Conservation (phyloP, 139 green algal species). For the Coelastrella sp. region DNA sequence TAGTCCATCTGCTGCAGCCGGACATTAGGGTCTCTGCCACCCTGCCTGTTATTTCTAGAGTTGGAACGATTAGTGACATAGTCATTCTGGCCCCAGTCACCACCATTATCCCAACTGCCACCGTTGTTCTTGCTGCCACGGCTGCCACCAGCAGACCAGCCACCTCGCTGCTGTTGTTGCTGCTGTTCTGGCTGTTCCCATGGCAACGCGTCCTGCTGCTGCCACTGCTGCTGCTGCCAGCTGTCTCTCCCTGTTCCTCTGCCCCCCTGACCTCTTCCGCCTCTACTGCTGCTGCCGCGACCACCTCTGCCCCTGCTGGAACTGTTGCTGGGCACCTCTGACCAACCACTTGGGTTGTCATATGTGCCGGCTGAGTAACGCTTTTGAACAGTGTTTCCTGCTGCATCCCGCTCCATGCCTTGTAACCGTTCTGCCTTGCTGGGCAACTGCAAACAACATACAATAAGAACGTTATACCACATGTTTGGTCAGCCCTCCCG, state of each 20-base stretch:
- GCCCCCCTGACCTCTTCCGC: background rate
- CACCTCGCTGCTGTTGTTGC: background rate
- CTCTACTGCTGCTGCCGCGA: constrained; percentile 27
- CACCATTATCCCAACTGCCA: too few relatives aligned
- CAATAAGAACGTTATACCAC: too few relatives aligned
- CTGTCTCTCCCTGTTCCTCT: background rate
- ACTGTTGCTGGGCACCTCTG: background rate
- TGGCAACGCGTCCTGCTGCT: constrained; percentile 3
- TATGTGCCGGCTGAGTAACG: background rate
- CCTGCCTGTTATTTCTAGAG: background rate
- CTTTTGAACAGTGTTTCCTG: constrained; percentile 18
- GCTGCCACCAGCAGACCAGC: background rate
- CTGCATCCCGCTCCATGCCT: background rate
- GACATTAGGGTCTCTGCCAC: background rate
- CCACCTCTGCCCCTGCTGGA: constrained; percentile 13
- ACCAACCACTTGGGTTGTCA: constrained; percentile 34
- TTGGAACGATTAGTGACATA: background rate
- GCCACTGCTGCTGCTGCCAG: constrained; percentile 32
- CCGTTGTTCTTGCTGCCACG: too few relatives aligned
- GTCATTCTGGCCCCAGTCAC: background rate
- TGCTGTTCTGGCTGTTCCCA: constrained; percentile 8
- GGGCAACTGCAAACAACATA: background rate
- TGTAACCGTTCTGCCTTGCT: background rate
- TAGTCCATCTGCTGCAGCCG: constrained; percentile 9
- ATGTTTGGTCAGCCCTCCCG: too few relatives aligned